Evolutionary conservation across 192 early-diverging fungal species (phyloP), one percentile per base, ranked within the genome.

Genomic region (Chytriomyces sp.): DNA sequence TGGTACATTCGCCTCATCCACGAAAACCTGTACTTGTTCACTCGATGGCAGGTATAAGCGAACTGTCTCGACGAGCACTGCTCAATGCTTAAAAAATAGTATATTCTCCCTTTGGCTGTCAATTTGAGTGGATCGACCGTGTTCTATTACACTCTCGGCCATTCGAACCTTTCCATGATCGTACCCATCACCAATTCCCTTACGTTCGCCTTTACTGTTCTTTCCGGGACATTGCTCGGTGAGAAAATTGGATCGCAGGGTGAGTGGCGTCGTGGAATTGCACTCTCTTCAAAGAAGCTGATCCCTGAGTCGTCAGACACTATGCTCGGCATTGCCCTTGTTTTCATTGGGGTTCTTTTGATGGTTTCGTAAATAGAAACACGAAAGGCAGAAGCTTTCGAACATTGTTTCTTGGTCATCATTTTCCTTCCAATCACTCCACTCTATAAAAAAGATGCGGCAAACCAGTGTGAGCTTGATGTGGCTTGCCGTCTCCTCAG

Each of bases 131-230:
- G 96, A 36, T 95, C 94, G 0, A 83, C 88, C 2, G 91, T 95
- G 44, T 99, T 94, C 79, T 99, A 99, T 77, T 91, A 94, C 77
- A 94, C 94, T 0, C 79, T 99, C 38, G 91, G 94, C 28, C 83
- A 90, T 62, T 78, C 88, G 74, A 95, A 97, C 64, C 85, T 99
- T 17, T 94, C 94, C 25, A 79, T 94, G 30, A 94, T 94, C 3
- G 93, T 97, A 14, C 94, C 95, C 0, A 94, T 97, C 25, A 92
- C 94, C 52, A 96, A 95, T 77, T 91, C 93, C 52, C 80, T 98
- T 31, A 92, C 95, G 0, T 90, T 97, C 70, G 89, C 92, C 30
- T 91, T 96, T 59, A 96, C 94, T 0, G 78, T 90, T 32, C 65
- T 96, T 25, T 89, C 92, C 0, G 94, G 94, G 17, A 79, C 85